Evolutionary conservation across 306 rosid genomes (phyloP), one percentile per base, ranked within the genome.

Genomic region (Calophaca sinica): DNA sequence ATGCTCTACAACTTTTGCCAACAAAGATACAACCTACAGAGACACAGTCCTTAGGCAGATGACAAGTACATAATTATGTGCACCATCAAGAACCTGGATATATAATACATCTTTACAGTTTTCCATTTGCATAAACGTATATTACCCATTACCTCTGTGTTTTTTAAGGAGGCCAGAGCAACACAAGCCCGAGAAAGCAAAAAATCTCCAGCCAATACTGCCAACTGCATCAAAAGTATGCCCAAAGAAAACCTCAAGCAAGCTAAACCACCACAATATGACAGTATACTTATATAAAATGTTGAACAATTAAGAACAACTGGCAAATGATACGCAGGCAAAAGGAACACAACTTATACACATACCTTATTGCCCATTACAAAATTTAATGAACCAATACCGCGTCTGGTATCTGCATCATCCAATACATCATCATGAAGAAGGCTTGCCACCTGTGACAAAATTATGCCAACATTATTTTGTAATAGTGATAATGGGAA

Each of bases 381-480:
- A 69, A 73, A 77, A 78, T 94, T 94, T 84, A 94, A 81, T 44
- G 99, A 92, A 65, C 93, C 79, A 81, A 92, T 79, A 67, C 97
- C 99, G 55, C 99, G 96, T 79, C 99, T 87, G 42, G 96, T 94
- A 59, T 91, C 96, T 45, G 99, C 99, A 74, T 94, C 99, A 80
- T 94, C 99, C 88, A 94, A 84, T 38, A 94, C 99, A 80, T 94
- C 99, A 83, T 94, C 99, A 12, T 94, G 99, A 79, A 94, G 92
- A 83, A 94, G 99, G 83, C 97, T 94, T 53, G 99, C 97, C 80
- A 94, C 99, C 97, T 94, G 79, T 12, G 49, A 66, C 51, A 76
- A 79, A 13, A 33, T 74, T 46, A 76, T 53, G 53, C 58, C 31
- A 51, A 58, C 38, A 60, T 66, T 71, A 67, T 46, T 53, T 62